phyloP scores from a whole-genome alignment of 257 asterid genomes.

The Cinchona pubescens region DNA sequence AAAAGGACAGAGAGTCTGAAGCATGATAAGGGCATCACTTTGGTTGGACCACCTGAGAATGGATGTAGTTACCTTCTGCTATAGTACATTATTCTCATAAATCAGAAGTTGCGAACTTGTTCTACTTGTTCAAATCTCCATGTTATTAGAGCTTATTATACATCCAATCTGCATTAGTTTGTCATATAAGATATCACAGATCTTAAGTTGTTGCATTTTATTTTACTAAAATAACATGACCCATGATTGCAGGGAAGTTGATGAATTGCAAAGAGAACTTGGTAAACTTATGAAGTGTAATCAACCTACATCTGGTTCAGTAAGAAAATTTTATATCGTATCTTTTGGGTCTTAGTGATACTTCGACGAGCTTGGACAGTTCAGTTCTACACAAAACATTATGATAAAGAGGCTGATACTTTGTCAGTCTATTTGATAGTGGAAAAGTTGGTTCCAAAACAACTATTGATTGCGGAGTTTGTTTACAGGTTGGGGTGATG shows the following conservation, averaged over 20 bases:
- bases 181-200: background rate
- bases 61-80: background rate
- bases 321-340: conserved; percentile 30
- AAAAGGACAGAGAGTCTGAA: background rate
- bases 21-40: background rate
- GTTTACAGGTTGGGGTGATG: conserved; percentile 26
- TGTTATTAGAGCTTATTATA: background rate
- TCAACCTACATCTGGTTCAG: conserved; percentile 39
- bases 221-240: conserved; percentile 7
- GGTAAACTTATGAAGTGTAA: conserved; percentile 33
- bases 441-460: conserved; percentile 13
- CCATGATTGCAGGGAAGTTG: conserved; percentile 42
- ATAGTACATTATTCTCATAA: no score
- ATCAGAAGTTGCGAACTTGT: background rate
- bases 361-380: background rate
- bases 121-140: background rate
- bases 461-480: background rate
- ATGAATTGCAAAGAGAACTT: conserved; percentile 41
- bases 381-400: background rate
- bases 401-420: background rate
- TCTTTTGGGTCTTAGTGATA: background rate
- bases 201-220: background rate
- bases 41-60: background rate
- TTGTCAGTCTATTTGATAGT: conserved; percentile 8
- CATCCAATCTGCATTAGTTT: background rate